Percentiles rank a stretch among this genome's conserved stretches.
Conservation (phyloP, 176 grass and related monocot genomes). For the Typha latifolia region DNA sequence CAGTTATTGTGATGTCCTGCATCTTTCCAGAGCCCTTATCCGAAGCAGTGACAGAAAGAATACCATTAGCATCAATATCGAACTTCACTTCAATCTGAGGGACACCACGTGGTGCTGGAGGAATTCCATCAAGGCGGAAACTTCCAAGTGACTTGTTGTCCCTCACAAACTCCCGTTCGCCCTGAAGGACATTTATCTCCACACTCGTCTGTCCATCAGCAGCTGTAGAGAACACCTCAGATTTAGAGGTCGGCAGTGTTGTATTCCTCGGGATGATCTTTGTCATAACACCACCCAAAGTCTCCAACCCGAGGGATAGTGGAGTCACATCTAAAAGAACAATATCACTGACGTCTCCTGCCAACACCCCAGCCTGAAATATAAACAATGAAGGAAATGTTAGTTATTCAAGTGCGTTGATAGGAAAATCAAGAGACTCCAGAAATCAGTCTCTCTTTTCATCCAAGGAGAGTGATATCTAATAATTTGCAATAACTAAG, state of each 20-base stretch:
- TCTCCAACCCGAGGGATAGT: conserved; percentile 6
- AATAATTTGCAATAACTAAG: no score
- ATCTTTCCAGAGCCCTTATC: conserved; percentile 13
- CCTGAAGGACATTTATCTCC: conserved; percentile 18
- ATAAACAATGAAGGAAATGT: no score
- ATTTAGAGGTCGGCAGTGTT: conserved; percentile 14
- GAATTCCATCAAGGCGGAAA: conserved; percentile 17
- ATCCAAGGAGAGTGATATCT: no score
- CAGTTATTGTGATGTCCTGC: conserved; percentile 9
- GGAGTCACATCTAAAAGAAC: conserved; percentile 15
- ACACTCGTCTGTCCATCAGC: conserved; percentile 14
- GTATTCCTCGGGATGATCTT: conserved; percentile 14
- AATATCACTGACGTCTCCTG: conserved; percentile 12
- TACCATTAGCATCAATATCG: conserved; percentile 16
- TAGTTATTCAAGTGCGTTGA: no score
- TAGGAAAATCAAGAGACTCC: no score
- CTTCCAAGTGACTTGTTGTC: conserved; percentile 18
- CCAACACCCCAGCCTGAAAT: background rate
- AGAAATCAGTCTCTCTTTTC: no score
- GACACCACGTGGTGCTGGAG: conserved; percentile 5
- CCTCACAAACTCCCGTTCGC: conserved; percentile 10
- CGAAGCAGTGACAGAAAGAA: conserved; percentile 9
- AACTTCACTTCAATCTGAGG: conserved; percentile 16
- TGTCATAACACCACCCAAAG: conserved; percentile 13
- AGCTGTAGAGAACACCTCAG: conserved; percentile 14